A percentile compares a stretch with the other conserved stretches of the same genome.
These are phyloP conservation scores for Tricholoma terreum DNA, from an alignment of 768 basidiomycete genomes.

Conservation along the genomic window DNA sequence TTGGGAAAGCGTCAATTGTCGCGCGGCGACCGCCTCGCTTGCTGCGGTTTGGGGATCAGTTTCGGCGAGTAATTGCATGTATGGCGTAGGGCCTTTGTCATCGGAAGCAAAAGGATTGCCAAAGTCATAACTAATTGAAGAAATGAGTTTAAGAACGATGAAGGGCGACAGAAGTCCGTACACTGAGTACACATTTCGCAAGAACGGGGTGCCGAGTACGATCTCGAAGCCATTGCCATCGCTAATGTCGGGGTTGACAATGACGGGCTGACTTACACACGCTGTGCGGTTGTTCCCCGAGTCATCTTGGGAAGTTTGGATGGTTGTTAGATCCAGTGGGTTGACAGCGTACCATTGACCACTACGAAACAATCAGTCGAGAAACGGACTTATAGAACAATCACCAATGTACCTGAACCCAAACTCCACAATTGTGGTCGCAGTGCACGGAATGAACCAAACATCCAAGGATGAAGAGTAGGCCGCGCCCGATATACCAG, in stretches of 20 bases:
- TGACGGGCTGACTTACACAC: slow-evolving; percentile 34
- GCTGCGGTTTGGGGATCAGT: slow-evolving; percentile 34
- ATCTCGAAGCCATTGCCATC: slow-evolving; percentile 30
- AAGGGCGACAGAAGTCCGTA: slow-evolving; percentile 16
- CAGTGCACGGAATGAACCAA: slow-evolving; percentile 41
- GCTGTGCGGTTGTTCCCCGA: slow-evolving; percentile 34
- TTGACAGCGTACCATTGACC: slow-evolving; percentile 36
- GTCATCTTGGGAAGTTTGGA: slow-evolving; percentile 20
- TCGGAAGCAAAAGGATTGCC: slow-evolving; percentile 25
- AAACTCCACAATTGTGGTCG: slow-evolving; percentile 32
- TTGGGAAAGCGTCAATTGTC: slow-evolving; percentile 21
- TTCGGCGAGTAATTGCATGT: slow-evolving; percentile 39
- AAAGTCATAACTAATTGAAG: slow-evolving; percentile 37
- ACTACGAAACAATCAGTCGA: slow-evolving; percentile 13
- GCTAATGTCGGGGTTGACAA: slow-evolving; percentile 15
- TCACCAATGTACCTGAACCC: slow-evolving; percentile 33
- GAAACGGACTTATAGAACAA: slow-evolving; percentile 15
- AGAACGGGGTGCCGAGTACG: slow-evolving; percentile 42
- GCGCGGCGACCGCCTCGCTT: slow-evolving; percentile 25
- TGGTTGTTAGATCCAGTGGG: slow-evolving; percentile 39
- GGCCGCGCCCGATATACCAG: slow-evolving; percentile 33
- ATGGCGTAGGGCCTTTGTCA: slow-evolving; percentile 25
- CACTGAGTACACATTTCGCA: slow-evolving; percentile 46
- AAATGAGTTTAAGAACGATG: not conserved
- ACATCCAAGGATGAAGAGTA: slow-evolving; percentile 22